A percentile compares a stretch with the other conserved stretches of the same genome.
These are phyloP conservation scores for Zoysia matrella DNA, from an alignment of 202 grass and related monocot genomes.

Conservation along the genomic window DNA sequence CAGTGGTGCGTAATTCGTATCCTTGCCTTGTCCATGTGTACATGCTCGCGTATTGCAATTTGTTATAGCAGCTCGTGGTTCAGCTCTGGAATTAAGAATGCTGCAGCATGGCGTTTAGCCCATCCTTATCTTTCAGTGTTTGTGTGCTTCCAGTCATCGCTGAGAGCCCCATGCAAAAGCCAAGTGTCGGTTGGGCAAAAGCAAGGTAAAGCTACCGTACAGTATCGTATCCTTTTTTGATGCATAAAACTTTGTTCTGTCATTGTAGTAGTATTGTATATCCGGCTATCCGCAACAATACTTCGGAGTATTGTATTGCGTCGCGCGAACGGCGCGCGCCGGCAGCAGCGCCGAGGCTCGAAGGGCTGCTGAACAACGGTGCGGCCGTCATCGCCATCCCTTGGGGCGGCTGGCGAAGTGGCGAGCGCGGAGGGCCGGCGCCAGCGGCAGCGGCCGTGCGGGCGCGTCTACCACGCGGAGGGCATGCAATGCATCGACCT, in stretches of 20 bases:
- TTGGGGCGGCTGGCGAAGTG: too few relatives aligned
- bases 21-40: constrained; percentile 14
- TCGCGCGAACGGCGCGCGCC: too few relatives aligned
- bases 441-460: too few relatives aligned
- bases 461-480: too few relatives aligned
- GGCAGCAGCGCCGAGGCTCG: background rate
- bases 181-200: constrained; percentile 3
- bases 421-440: too few relatives aligned
- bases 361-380: constrained; percentile 32
- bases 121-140: background rate
- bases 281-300: too few relatives aligned
- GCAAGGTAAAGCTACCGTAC: background rate
- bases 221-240: too few relatives aligned
- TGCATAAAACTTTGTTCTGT: too few relatives aligned
- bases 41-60: background rate
- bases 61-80: background rate
- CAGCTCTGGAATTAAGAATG: constrained; percentile 9
- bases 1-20: background rate
- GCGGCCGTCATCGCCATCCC: background rate
- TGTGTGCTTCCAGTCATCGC: background rate
- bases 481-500: too few relatives aligned
- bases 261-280: background rate
- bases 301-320: too few relatives aligned
- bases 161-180: background rate
- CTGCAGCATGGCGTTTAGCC: background rate